A percentile compares a stretch with the other conserved stretches of the same genome.
Evolutionary conservation across 2,329 filamentous ascomycete species (phyloP).

Genomic region (Helminthosporium solani): DNA sequence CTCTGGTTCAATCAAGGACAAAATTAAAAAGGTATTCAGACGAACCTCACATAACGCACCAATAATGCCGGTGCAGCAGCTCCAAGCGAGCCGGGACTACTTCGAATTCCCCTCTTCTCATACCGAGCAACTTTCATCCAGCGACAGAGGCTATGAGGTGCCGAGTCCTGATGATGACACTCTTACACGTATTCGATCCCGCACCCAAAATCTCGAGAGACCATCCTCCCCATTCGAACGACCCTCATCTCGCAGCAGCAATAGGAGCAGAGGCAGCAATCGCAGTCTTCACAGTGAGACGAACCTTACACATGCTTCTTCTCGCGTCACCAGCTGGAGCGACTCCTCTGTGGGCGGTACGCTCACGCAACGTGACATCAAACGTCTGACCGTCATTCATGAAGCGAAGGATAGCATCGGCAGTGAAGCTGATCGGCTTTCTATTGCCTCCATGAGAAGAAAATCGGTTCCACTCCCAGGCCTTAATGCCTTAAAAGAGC

Average conservation of each 20-base stretch:
- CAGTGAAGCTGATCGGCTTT: constrained; percentile 22
- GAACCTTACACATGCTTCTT: constrained; percentile 55
- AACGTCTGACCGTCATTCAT: constrained; percentile 65
- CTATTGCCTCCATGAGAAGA: constrained; percentile 12
- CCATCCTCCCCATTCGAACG: constrained; percentile 11
- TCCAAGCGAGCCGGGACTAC: constrained; percentile 48
- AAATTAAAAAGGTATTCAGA: constrained; percentile 60
- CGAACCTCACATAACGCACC: constrained; percentile 34
- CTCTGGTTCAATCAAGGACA: constrained; percentile 62
- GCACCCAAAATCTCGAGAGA: constrained; percentile 26
- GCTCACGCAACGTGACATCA: constrained; percentile 52
- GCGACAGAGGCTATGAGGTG: constrained; percentile 37
- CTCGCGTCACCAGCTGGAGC: constrained; percentile 69
- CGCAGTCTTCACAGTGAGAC: constrained; percentile 35
- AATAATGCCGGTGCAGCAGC: constrained; percentile 55
- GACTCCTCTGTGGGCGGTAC: constrained; percentile 62
- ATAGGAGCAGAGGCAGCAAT: constrained; percentile 23
- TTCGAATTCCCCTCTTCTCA: constrained; percentile 22
- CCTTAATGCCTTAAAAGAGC: constrained; percentile 33
- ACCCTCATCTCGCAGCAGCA: constrained; percentile 25
- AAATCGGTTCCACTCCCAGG: constrained; percentile 21
- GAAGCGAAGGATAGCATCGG: constrained; percentile 49
- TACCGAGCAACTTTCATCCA: constrained; percentile 17
- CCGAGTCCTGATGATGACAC: constrained; percentile 46
- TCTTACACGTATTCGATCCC: constrained; percentile 44